Evolutionary conservation across 2,329 filamentous ascomycete species (phyloP), one percentile per base, ranked within the genome.

Genomic region (Fusarium sp.): DNA sequence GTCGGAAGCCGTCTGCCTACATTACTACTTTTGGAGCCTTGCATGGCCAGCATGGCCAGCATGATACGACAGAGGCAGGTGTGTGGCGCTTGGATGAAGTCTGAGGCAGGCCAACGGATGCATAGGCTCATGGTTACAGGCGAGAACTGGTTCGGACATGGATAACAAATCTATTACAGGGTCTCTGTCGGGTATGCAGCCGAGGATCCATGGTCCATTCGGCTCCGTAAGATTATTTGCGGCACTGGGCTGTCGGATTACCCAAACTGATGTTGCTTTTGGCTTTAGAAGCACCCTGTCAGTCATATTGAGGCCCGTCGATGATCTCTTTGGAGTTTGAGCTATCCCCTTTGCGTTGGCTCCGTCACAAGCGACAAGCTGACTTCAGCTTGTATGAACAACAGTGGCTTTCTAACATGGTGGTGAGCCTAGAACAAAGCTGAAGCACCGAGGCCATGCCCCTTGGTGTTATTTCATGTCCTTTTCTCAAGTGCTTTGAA

Each of bases 1-100:
- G 59, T 58, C 41, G 34, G 34, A 43, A 51, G 24, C 47, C 40
- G 44, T 58, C 53, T 64, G 58, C 59, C 39, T 54, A 39, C 51
- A 59, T 64, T 69, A 38, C 64, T 53, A 24, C 53, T 66, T 68
- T 59, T 51, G 64, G 66, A 42, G 35, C 54, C 45, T 53, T 66
- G 68, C 68, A 70, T 69, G 53, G 53, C 28, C 53, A 60, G 68
- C 68, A 70, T 69, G 53, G 53, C 28, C 53, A 60, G 66, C 59
- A 65, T 69, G 66, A 57, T 61, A 68, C 57, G 68, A 68, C 59
- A 48, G 40, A 61, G 56, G 47, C 47, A 61, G 46, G 56, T 55
- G 47, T 61, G 51, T 59, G 59, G 54, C 56, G 41, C 44, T 34
- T 32, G 44, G 55, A 25, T 46, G 41, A 50, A 47, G 53, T 40